Percentiles rank a stretch among this genome's conserved stretches.
These are phyloP conservation scores for Penicillium sp. DNA, from an alignment of 2,329 filamentous ascomycete species.

Conservation along the genomic window DNA sequence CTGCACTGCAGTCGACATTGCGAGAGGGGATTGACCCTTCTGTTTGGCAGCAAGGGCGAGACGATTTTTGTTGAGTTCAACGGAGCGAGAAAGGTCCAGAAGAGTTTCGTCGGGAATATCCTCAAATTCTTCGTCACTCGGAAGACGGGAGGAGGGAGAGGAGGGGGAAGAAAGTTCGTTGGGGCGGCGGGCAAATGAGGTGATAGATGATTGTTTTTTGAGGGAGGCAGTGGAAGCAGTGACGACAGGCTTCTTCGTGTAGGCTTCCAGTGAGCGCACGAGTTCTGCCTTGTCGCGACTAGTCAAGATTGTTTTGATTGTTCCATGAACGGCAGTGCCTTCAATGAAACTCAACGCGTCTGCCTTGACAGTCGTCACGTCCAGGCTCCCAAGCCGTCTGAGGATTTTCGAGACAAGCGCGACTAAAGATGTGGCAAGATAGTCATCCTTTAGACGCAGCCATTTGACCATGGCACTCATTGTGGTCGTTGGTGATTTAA, in stretches of 20 bases:
- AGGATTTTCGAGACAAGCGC: conserved; percentile 83
- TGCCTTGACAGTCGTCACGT: conserved; percentile 66
- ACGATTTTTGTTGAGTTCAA: conserved; percentile 46
- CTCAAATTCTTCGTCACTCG: conserved; percentile 44
- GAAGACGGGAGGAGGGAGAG: conserved; percentile 34
- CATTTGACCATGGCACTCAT: conserved; percentile 76
- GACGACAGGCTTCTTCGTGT: conserved; percentile 48
- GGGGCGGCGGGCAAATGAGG: conserved; percentile 40
- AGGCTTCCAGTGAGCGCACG: conserved; percentile 60
- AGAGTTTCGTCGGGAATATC: conserved; percentile 46
- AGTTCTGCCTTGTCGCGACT: conserved; percentile 84
- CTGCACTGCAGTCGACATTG: conserved; percentile 15
- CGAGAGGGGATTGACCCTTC: conserved; percentile 28
- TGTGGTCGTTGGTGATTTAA: conserved; percentile 65
- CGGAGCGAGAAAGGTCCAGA: conserved; percentile 44
- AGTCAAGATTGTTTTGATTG: conserved; percentile 75
- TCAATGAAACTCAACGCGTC: conserved; percentile 65
- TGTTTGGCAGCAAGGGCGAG: conserved; percentile 35
- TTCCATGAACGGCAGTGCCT: conserved; percentile 54
- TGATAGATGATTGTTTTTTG: conserved; percentile 48
- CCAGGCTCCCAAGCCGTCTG: conserved; percentile 73
- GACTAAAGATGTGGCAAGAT: conserved; percentile 79
- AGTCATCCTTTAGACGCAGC: conserved; percentile 85
- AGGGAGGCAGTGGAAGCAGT: conserved; percentile 42
- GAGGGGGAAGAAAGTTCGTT: conserved; percentile 38